Conservation (phyloP, 164 flowering plant genomes). For the Magnolia officinalis region DNA sequence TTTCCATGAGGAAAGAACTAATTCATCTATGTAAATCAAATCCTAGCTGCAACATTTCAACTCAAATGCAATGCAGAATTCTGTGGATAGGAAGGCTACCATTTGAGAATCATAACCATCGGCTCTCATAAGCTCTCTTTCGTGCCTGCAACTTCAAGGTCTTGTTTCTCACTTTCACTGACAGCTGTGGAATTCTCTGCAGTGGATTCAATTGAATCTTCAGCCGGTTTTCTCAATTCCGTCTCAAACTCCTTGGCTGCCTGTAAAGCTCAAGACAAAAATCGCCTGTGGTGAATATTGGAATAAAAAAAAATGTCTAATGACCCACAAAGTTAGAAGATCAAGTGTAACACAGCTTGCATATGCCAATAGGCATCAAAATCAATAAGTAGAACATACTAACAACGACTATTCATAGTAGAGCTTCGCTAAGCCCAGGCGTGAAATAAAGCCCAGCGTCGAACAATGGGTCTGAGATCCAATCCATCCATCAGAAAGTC, state of each 20-base stretch:
- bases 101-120: background rate
- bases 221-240: conserved; percentile 70
- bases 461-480: too few relatives aligned
- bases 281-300: background rate
- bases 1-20: background rate
- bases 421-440: too few relatives aligned
- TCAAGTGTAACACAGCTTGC: background rate
- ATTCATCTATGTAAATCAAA: background rate
- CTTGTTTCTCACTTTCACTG: conserved; percentile 44
- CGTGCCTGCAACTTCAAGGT: conserved; percentile 36
- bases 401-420: too few relatives aligned
- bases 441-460: too few relatives aligned
- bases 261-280: conserved; percentile 30
- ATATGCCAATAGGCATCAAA: background rate
- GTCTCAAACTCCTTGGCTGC: conserved; percentile 84
- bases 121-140: conserved; percentile 6
- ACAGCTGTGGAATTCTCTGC: conserved; percentile 35
- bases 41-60: background rate
- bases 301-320: background rate
- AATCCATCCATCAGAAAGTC: too few relatives aligned
- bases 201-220: conserved; percentile 26
- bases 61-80: background rate
- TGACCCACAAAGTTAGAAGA: background rate
- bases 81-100: background rate
- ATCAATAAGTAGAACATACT: too few relatives aligned